These are phyloP conservation scores for Ambrosia hybrid DNA, from an alignment of 140 eudicot species.

Conservation along the genomic window DNA sequence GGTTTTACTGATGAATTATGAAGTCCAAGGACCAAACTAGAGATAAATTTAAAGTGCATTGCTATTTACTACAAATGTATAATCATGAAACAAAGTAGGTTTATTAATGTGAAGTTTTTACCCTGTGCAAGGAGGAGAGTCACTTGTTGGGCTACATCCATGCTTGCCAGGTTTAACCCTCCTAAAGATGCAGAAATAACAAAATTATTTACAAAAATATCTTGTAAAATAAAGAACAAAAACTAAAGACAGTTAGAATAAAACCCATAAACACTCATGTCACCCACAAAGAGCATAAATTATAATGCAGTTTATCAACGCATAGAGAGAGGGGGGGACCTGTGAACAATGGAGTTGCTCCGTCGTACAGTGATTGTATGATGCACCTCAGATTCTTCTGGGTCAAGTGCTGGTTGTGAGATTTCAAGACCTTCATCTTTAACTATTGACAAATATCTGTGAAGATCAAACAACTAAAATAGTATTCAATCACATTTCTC, in stretches of 20 bases:
- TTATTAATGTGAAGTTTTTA: slow-evolving; percentile 27
- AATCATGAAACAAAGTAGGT: background rate
- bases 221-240: too few species aligned
- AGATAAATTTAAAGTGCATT: background rate
- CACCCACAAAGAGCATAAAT: too few species aligned
- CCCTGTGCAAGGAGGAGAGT: slow-evolving; percentile 82
- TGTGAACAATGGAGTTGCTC: slow-evolving; percentile 61
- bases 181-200: slow-evolving; percentile 44
- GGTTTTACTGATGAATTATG: background rate
- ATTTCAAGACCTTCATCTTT: slow-evolving; percentile 81
- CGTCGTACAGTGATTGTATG: slow-evolving; percentile 77
- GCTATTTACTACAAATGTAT: background rate
- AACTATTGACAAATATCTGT: slow-evolving; percentile 68
- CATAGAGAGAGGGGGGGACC: slow-evolving; percentile 31
- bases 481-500: slow-evolving; percentile 27
- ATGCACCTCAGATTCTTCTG: slow-evolving; percentile 63
- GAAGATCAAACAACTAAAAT: slow-evolving; percentile 16
- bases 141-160: slow-evolving; percentile 49
- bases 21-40: background rate
- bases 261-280: too few species aligned
- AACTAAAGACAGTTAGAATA: too few species aligned
- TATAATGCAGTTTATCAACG: too few species aligned
- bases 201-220: slow-evolving; percentile 25
- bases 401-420: slow-evolving; percentile 90
- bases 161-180: slow-evolving; percentile 48